These are phyloP conservation scores for Starmera dryadoides DNA, from an alignment of 805 yeast genomes.

Conservation along the genomic window DNA sequence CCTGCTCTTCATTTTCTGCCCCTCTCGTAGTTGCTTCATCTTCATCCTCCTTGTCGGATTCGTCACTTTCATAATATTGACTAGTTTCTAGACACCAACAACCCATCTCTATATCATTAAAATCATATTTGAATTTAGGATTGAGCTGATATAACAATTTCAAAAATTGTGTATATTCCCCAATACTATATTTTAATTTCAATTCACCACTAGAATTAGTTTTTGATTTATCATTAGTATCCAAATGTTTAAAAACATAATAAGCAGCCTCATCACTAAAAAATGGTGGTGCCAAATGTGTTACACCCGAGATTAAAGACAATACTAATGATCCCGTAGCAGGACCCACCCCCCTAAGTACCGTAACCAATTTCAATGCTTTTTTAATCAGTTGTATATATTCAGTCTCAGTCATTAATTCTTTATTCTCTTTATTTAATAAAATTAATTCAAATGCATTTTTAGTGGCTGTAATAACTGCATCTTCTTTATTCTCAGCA, in stretches of 20 bases:
- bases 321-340: slow-evolving; percentile 20
- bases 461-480: slow-evolving; percentile 5
- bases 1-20: neutral
- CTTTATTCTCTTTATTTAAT: neutral
- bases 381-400: slow-evolving; percentile 7
- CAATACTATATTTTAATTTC: slow-evolving; percentile 15
- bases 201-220: neutral
- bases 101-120: slow-evolving; percentile 15
- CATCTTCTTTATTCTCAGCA: slow-evolving; percentile 10
- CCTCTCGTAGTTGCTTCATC: neutral
- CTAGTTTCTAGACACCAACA: slow-evolving; percentile 14
- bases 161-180: slow-evolving; percentile 13
- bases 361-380: slow-evolving; percentile 4
- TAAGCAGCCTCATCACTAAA: slow-evolving; percentile 20
- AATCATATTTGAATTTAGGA: slow-evolving; percentile 5
- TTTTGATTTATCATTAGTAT: neutral
- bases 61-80: neutral
- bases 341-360: slow-evolving; percentile 20
- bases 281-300: slow-evolving; percentile 17
- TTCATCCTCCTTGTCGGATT: neutral
- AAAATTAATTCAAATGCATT: slow-evolving; percentile 8
- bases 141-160: slow-evolving; percentile 8
- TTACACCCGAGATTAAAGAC: slow-evolving; percentile 10
- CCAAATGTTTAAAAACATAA: slow-evolving; percentile 5
- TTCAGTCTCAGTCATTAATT: slow-evolving; percentile 1